Percentiles rank a stretch among this genome's conserved stretches.
These are phyloP conservation scores for Backusella australiensis DNA, from an alignment of 192 early-diverging fungal genomes.

Conservation along the genomic window DNA sequence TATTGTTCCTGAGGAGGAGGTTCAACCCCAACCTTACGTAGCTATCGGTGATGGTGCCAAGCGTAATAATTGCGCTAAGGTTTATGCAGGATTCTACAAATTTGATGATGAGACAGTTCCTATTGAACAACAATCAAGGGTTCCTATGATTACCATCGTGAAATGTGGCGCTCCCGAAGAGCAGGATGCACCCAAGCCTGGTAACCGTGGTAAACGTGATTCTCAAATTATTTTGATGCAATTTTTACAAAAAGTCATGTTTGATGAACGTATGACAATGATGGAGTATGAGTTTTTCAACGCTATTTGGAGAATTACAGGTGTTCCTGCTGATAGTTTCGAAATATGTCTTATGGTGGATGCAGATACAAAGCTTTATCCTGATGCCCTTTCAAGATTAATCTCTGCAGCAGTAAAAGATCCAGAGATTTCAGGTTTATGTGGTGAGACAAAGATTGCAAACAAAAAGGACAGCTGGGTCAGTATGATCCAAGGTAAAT, in stretches of 20 bases:
- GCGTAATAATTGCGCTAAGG: conserved; percentile 77
- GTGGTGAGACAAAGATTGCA: conserved; percentile 94
- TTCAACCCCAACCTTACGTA: conserved; percentile 63
- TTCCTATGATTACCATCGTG: conserved; percentile 65
- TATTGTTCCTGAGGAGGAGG: conserved; percentile 47
- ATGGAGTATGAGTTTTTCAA: conserved; percentile 71
- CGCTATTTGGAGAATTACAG: conserved; percentile 68
- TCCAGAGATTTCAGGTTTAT: conserved; percentile 84
- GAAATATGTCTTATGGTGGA: conserved; percentile 77
- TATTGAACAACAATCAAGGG: conserved; percentile 47
- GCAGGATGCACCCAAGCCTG: conserved; percentile 51
- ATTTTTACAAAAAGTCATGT: conserved; percentile 78
- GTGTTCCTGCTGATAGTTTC: conserved; percentile 77
- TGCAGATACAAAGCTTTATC: conserved; percentile 81
- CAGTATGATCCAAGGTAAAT: conserved; percentile 77
- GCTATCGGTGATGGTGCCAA: conserved; percentile 75
- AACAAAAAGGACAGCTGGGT: conserved; percentile 90
- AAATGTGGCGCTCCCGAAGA: conserved; percentile 63
- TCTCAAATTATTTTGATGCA: conserved; percentile 88
- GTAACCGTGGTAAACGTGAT: conserved; percentile 86
- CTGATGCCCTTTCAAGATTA: conserved; percentile 71
- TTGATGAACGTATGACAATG: conserved; percentile 70
- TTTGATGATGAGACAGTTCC: conserved; percentile 56
- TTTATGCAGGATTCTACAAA: conserved; percentile 70
- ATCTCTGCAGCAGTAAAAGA: conserved; percentile 85